These are phyloP conservation scores for Pleurotus eryngii DNA, from an alignment of 768 basidiomycete genomes.

Conservation along the genomic window DNA sequence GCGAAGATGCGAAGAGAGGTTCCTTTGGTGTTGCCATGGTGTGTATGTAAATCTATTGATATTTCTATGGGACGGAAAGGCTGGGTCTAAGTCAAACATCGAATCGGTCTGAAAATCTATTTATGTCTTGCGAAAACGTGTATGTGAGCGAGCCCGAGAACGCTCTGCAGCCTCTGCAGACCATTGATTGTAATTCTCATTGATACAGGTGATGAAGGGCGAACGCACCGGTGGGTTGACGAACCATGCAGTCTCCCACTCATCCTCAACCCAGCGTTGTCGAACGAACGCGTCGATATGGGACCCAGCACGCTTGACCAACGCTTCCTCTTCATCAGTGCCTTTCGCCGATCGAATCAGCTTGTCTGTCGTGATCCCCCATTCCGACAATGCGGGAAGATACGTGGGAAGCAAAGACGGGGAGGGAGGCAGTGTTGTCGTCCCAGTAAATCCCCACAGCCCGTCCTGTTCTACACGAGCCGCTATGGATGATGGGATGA, in stretches of 20 bases:
- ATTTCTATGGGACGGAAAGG: no score
- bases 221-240: conserved; percentile 78
- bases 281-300: conserved; percentile 65
- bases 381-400: conserved; percentile 63
- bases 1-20: no score
- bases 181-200: background rate
- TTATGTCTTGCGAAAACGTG: conserved; percentile 80
- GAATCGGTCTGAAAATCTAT: background rate
- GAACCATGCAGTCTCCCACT: conserved; percentile 94
- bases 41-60: no score
- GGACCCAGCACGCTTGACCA: conserved; percentile 46
- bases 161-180: conserved; percentile 74
- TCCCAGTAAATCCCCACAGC: conserved; percentile 79
- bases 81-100: no score
- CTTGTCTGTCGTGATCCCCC: conserved; percentile 64
- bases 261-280: conserved; percentile 60
- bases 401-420: conserved; percentile 56
- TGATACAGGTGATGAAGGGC: background rate
- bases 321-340: conserved; percentile 48
- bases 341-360: conserved; percentile 51
- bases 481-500: conserved; percentile 49
- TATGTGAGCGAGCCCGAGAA: conserved; percentile 78
- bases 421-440: conserved; percentile 47
- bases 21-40: no score
- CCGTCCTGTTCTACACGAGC: conserved; percentile 70